Conservation (phyloP, 164 flowering plant species). For the Houttuynia cordata region DNA sequence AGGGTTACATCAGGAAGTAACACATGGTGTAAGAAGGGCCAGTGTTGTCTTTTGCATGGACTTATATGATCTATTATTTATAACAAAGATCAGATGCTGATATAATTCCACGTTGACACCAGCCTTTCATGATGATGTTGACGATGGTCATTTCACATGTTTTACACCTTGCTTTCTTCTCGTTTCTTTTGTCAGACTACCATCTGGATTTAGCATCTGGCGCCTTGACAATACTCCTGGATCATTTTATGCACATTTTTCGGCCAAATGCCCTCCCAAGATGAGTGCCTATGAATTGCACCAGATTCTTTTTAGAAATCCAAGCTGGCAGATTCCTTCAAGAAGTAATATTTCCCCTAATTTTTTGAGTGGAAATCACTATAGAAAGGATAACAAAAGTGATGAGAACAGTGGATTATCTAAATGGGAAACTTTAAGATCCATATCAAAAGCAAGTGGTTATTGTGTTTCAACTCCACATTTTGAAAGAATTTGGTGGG, state of each 20-base stretch:
- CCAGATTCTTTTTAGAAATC: conserved; percentile 53
- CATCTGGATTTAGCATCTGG: conserved; percentile 92
- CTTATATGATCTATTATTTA: no score
- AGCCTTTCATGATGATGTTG: background rate
- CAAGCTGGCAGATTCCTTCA: conserved; percentile 24
- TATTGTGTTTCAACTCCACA: conserved; percentile 71
- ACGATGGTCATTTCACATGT: no score
- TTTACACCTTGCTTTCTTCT: no score
- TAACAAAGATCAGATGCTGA: no score
- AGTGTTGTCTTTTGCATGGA: no score
- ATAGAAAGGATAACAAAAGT: conserved; percentile 22
- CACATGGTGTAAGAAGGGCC: no score
- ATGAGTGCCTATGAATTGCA: conserved; percentile 42
- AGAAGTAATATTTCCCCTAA: conserved; percentile 18
- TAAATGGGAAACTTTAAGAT: conserved; percentile 77
- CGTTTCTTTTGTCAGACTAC: conserved; percentile 6
- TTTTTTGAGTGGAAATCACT: conserved; percentile 17
- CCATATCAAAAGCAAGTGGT: conserved; percentile 56
- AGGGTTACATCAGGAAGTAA: no score
- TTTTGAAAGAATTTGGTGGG: conserved; percentile 99
- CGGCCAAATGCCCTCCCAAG: conserved; percentile 40
- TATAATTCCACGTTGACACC: no score
- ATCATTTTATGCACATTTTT: conserved; percentile 73
- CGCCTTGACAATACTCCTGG: conserved; percentile 75
- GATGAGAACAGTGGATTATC: conserved; percentile 33